Evolutionary conservation across 2,329 filamentous ascomycete species (phyloP).

Genomic region (Pseudocercospora musae): DNA sequence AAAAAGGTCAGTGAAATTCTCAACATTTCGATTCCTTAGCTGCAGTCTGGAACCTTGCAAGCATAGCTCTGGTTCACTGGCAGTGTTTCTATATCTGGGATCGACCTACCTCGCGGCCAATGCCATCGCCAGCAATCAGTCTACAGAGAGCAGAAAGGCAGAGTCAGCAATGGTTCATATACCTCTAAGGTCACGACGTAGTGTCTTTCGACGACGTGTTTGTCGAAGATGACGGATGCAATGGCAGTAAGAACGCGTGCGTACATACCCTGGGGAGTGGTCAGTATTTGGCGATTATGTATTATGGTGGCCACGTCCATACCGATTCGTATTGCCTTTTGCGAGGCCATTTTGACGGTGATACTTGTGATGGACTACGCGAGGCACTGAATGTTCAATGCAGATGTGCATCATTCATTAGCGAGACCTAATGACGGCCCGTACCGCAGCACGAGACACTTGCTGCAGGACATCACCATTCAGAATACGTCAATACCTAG

Average conservation of each 20-base stretch:
- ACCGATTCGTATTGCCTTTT: constrained; percentile 5
- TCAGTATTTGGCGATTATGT: neutral
- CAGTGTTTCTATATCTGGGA: neutral
- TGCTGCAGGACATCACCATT: too few species aligned
- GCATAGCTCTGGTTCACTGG: too few species aligned
- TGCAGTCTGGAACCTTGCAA: neutral
- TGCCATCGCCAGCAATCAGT: constrained; percentile 90
- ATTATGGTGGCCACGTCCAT: neutral
- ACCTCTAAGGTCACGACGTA: constrained; percentile 51
- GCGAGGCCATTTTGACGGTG: neutral
- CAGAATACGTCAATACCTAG: neutral
- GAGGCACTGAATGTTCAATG: neutral
- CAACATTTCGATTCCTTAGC: neutral
- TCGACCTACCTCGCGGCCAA: constrained; percentile 78
- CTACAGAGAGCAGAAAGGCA: neutral
- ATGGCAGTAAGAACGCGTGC: neutral
- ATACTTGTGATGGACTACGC: neutral
- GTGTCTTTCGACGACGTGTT: neutral
- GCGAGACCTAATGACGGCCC: neutral
- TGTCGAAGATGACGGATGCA: neutral
- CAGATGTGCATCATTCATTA: neutral
- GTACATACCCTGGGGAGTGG: neutral
- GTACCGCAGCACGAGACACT: neutral
- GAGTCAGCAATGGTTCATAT: neutral
- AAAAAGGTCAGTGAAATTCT: neutral